Conservation (phyloP, 2,329 filamentous ascomycete genomes). For the Alternaria brassicae region DNA sequence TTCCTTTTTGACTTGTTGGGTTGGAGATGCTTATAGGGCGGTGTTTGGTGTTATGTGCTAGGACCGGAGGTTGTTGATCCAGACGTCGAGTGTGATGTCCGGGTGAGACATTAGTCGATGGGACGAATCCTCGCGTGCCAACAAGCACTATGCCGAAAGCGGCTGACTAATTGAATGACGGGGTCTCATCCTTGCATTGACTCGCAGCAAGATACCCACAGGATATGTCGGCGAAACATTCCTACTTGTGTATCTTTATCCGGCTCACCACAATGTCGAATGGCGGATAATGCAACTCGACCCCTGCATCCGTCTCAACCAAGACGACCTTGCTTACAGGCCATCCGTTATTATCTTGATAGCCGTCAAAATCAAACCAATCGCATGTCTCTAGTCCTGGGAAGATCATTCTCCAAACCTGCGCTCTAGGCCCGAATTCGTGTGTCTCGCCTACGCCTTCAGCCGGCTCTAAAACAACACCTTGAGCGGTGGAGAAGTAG, state of each 20-base stretch:
- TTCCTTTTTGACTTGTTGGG: not conserved
- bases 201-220: not conserved
- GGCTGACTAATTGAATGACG: not conserved
- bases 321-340: slow-evolving; percentile 40
- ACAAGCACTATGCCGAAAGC: not conserved
- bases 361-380: slow-evolving; percentile 47
- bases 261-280: slow-evolving; percentile 34
- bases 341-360: slow-evolving; percentile 43
- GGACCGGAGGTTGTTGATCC: not conserved
- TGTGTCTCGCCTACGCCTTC: slow-evolving; percentile 33
- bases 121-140: not conserved
- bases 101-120: not conserved
- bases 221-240: not conserved
- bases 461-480: slow-evolving; percentile 36
- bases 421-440: slow-evolving; percentile 34
- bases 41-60: not conserved
- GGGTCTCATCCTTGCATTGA: not conserved
- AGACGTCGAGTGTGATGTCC: not conserved
- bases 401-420: slow-evolving; percentile 38
- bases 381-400: slow-evolving; percentile 37
- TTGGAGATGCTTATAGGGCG: not conserved
- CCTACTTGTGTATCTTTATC: not conserved
- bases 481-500: slow-evolving; percentile 33
- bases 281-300: slow-evolving; percentile 41
- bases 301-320: slow-evolving; percentile 23